Percentiles rank a stretch among this genome's conserved stretches.
Evolutionary conservation across 139 green algal genomes (phyloP).

Genomic region (Asterochloris sp.): DNA sequence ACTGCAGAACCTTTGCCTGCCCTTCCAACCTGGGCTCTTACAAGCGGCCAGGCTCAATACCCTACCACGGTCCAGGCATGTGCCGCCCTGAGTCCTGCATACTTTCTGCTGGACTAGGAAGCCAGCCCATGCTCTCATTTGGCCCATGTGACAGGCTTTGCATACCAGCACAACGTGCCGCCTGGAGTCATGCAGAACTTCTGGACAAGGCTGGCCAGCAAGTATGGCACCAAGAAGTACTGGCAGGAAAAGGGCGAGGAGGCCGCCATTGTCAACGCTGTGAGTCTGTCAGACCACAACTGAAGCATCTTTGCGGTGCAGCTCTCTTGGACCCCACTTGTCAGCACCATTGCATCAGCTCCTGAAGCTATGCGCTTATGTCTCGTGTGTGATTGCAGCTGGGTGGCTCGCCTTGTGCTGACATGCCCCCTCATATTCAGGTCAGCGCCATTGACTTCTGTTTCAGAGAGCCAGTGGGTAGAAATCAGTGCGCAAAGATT

Average conservation of each 20-base stretch:
- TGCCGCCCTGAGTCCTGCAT: too few species aligned
- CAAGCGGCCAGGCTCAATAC: too few species aligned
- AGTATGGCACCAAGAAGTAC: constrained; percentile 96
- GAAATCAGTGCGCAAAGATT: constrained; percentile 66
- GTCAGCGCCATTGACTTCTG: constrained; percentile 76
- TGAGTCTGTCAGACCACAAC: constrained; percentile 22
- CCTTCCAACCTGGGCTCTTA: too few species aligned
- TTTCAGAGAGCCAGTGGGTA: constrained; percentile 61
- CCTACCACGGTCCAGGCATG: too few species aligned
- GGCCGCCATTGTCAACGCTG: constrained; percentile 77
- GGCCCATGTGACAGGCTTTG: too few species aligned
- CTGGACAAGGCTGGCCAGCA: constrained; percentile 84
- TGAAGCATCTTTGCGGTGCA: not conserved
- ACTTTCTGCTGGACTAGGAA: too few species aligned
- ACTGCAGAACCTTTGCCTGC: constrained; percentile 75
- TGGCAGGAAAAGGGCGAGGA: constrained; percentile 89
- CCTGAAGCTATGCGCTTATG: not conserved
- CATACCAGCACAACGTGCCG: too few species aligned
- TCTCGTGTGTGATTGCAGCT: not conserved
- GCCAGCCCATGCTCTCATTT: too few species aligned
- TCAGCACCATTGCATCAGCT: not conserved
- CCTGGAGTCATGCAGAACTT: constrained; percentile 60
- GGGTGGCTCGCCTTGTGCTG: not conserved
- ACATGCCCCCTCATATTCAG: constrained; percentile 20
- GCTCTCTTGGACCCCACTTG: not conserved